These are phyloP conservation scores for Diospyros lotus DNA, from an alignment of 148 eudicot genomes.

Conservation along the genomic window DNA sequence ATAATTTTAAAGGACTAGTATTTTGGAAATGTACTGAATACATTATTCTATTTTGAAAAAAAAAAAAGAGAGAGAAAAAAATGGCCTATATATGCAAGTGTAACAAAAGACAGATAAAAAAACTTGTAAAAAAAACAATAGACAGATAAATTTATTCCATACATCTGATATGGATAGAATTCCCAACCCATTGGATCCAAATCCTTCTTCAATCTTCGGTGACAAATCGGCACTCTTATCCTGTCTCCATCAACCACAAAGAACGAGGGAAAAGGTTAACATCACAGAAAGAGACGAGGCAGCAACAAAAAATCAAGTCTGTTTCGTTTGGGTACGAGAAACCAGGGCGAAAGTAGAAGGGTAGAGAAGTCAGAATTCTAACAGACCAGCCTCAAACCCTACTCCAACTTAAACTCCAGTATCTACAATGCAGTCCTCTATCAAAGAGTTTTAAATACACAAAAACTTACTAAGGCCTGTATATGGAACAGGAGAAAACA, in stretches of 20 bases:
- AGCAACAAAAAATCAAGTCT: background rate
- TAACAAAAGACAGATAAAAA: background rate
- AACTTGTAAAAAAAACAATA: background rate
- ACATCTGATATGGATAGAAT: conserved; percentile 72
- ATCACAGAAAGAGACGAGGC: background rate
- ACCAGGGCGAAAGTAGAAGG: background rate
- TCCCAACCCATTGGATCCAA: conserved; percentile 86
- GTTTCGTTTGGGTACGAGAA: background rate
- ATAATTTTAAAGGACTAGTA: no score
- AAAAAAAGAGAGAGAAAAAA: no score
- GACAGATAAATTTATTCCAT: conserved; percentile 18
- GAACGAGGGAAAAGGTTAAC: background rate
- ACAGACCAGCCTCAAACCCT: background rate
- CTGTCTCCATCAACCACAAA: conserved; percentile 25
- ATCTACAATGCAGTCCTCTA: background rate
- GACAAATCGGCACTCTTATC: conserved; percentile 62
- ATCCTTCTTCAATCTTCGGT: conserved; percentile 70
- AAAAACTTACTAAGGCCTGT: no score
- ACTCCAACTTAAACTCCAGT: background rate
- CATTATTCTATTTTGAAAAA: no score
- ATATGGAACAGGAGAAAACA: no score
- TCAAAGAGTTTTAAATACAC: background rate
- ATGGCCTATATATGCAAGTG: background rate
- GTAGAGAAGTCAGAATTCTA: background rate
- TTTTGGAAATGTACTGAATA: no score